phyloP scores from a whole-genome alignment of 352 stramenopile species.

The Phytophthora lateralis region DNA sequence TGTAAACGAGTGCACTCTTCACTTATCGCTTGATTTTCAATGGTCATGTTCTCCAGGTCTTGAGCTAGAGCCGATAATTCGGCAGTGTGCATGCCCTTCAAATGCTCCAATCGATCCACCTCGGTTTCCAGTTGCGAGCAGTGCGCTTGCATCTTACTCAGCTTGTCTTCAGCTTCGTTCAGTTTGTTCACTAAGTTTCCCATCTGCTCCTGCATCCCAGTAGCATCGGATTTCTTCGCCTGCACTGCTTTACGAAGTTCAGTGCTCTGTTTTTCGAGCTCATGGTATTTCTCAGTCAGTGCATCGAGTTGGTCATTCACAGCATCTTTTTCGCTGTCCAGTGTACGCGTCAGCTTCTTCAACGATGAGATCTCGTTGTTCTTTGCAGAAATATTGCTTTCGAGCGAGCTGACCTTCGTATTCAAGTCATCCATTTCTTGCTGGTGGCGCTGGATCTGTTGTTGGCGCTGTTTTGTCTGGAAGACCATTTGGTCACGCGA shows the following conservation, averaged over 20 bases:
- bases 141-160: slow-evolving; percentile 45
- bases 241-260: slow-evolving; percentile 46
- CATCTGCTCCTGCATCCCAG: slow-evolving; percentile 66
- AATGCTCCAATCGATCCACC: slow-evolving; percentile 57
- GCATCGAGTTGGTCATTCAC: slow-evolving; percentile 72
- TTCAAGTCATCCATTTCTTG: slow-evolving; percentile 62
- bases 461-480: slow-evolving; percentile 76
- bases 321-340: slow-evolving; percentile 78
- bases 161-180: slow-evolving; percentile 53
- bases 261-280: slow-evolving; percentile 55
- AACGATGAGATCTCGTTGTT: slow-evolving; percentile 60
- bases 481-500: slow-evolving; percentile 82
- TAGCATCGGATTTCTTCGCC: slow-evolving; percentile 36
- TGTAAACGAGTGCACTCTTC: slow-evolving; percentile 78
- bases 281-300: slow-evolving; percentile 75
- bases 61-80: slow-evolving; percentile 71
- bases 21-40: slow-evolving; percentile 87
- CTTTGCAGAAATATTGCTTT: slow-evolving; percentile 49
- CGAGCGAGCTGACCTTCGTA: slow-evolving; percentile 46
- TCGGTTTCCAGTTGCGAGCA: slow-evolving; percentile 57
- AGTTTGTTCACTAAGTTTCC: slow-evolving; percentile 62
- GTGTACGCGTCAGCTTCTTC: slow-evolving; percentile 68
- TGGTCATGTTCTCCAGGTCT: slow-evolving; percentile 89
- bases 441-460: slow-evolving; percentile 63
- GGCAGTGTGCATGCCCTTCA: slow-evolving; percentile 68